Conservation (phyloP, 495 filamentous ascomycete genomes). For the Trichoderma orchidacearum region DNA sequence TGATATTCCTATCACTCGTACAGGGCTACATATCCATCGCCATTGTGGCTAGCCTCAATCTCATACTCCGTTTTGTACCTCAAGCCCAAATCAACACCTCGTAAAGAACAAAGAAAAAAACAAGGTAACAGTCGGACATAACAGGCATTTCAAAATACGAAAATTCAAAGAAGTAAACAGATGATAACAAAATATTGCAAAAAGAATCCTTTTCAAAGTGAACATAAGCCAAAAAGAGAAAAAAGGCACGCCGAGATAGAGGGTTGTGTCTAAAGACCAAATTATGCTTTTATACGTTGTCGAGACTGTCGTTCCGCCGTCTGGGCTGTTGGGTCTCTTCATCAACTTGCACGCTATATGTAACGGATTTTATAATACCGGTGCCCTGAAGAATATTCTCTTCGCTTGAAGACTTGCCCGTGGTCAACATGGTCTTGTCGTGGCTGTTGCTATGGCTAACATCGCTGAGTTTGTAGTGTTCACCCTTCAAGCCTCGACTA, state of each 20-base stretch:
- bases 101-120: neutral
- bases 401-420: slow-evolving; percentile 23
- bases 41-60: neutral
- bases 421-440: slow-evolving; percentile 15
- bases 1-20: neutral
- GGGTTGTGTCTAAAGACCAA: neutral
- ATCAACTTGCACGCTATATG: slow-evolving; percentile 27
- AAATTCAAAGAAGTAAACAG: neutral
- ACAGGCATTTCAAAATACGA: too few species aligned
- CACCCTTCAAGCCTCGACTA: neutral
- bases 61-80: neutral
- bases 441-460: slow-evolving; percentile 9
- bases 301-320: neutral
- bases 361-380: slow-evolving; percentile 31
- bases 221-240: neutral
- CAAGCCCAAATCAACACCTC: neutral
- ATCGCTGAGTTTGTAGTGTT: slow-evolving; percentile 10
- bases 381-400: slow-evolving; percentile 26
- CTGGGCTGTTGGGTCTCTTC: neutral
- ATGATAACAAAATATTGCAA: neutral
- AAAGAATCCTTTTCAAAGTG: neutral
- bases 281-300: neutral
- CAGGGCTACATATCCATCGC: neutral
- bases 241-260: neutral
- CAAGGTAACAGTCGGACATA: too few species aligned